phyloP scores from a whole-genome alignment of 805 yeast species.

The Sugiyamaella americana region DNA sequence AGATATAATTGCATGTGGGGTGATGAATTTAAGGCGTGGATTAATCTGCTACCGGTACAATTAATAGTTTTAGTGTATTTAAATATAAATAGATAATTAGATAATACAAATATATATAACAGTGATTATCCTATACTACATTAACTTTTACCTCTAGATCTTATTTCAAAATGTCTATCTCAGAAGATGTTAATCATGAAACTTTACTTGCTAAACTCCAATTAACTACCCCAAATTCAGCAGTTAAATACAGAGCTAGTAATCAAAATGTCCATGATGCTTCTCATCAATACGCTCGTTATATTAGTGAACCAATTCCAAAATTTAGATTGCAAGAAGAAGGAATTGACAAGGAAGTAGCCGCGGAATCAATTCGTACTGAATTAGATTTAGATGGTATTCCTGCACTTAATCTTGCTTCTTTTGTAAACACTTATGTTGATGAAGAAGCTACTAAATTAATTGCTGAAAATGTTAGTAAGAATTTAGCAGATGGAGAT shows the following conservation, averaged over 20 bases:
- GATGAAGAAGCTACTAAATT: constrained; percentile 50
- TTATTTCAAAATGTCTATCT: constrained; percentile 2
- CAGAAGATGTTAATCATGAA: constrained; percentile 19
- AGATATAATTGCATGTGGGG: too few species aligned
- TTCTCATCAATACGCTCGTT: constrained; percentile 6
- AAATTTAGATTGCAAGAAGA: constrained; percentile 56
- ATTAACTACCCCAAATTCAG: constrained; percentile 10
- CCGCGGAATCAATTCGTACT: constrained; percentile 60
- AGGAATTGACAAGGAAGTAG: constrained; percentile 47
- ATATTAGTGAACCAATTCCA: constrained; percentile 31
- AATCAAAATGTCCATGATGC: constrained; percentile 1
- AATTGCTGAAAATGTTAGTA: constrained; percentile 64
- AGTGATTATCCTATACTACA: neutral
- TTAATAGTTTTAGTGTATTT: too few species aligned
- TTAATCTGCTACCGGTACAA: too few species aligned
- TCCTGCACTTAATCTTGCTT: constrained; percentile 79
- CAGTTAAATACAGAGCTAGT: constrained; percentile 9
- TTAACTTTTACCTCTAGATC: neutral
- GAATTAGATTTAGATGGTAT: constrained; percentile 78
- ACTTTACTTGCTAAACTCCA: constrained; percentile 22
- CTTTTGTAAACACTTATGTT: constrained; percentile 75
- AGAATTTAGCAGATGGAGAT: constrained; percentile 88
- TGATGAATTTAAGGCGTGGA: too few species aligned
- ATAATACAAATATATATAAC: neutral
- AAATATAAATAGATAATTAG: constrained; percentile 2